Evolutionary conservation across 441 rosid species (phyloP).

Genomic region (Bruguiera hainesii): DNA sequence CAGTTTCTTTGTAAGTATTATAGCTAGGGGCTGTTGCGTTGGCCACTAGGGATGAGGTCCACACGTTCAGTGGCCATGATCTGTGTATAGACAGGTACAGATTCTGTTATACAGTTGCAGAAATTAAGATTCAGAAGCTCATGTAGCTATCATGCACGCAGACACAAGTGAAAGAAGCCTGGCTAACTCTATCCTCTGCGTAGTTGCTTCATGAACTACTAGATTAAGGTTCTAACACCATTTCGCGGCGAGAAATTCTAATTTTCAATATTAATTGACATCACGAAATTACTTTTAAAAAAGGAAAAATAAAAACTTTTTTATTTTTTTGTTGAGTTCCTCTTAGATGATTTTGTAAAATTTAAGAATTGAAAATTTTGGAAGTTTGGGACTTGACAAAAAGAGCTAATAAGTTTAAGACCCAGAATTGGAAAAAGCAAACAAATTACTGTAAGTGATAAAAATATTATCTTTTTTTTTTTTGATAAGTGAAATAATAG

Average conservation of each 20-base stretch:
- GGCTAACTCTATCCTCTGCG: conserved; percentile 9
- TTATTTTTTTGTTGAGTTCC: too few species aligned
- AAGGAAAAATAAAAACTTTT: too few species aligned
- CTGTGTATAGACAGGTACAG: not conserved
- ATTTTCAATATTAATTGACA: not conserved
- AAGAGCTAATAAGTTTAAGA: too few species aligned
- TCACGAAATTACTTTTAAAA: not conserved
- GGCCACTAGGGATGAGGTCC: conserved; percentile 23
- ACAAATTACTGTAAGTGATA: too few species aligned
- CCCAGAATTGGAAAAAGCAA: too few species aligned
- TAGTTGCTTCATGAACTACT: conserved; percentile 1
- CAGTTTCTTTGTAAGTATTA: conserved; percentile 9
- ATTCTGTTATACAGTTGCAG: not conserved
- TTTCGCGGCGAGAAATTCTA: not conserved
- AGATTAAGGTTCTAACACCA: conserved; percentile 17
- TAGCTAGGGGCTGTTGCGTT: conserved; percentile 2
- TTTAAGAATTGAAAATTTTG: too few species aligned
- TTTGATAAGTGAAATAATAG: too few species aligned
- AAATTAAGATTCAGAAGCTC: conserved; percentile 4
- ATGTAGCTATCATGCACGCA: conserved; percentile 13
- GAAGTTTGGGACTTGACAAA: too few species aligned
- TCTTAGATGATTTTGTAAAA: too few species aligned
- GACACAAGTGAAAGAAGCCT: not conserved
- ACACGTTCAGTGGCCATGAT: conserved; percentile 25
- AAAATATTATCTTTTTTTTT: too few species aligned